Evolutionary conservation across 495 filamentous ascomycete species (phyloP).

Genomic region (Beverwykella pulmonaria): DNA sequence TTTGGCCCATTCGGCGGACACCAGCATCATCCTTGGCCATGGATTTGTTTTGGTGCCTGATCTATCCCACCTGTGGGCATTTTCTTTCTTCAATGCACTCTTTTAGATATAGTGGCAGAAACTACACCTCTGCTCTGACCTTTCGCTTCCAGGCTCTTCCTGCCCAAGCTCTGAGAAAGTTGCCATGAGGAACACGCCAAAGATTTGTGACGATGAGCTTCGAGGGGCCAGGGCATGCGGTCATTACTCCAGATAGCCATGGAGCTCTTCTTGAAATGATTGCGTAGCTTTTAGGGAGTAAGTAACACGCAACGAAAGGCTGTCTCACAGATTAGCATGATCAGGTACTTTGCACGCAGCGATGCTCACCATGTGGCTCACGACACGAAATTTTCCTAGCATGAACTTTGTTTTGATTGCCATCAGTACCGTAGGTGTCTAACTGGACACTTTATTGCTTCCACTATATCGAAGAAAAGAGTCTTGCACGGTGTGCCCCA

Average conservation of each 20-base stretch:
- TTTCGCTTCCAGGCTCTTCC: too few relatives aligned
- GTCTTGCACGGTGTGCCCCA: neutral
- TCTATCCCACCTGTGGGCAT: neutral
- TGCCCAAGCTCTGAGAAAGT: too few relatives aligned
- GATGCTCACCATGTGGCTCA: slow-evolving; percentile 11
- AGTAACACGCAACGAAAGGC: neutral
- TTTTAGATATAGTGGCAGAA: neutral
- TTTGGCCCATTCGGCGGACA: slow-evolving; percentile 13
- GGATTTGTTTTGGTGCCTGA: neutral
- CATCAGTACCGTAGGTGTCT: slow-evolving; percentile 9
- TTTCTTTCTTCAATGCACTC: neutral
- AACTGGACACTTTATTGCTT: too few relatives aligned
- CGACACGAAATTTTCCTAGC: slow-evolving; percentile 11
- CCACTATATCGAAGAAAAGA: too few relatives aligned
- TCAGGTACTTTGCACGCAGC: slow-evolving; percentile 3
- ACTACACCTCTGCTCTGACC: neutral
- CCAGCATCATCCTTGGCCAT: neutral
- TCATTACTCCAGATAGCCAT: slow-evolving; percentile 22
- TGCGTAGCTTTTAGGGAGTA: slow-evolving; percentile 19
- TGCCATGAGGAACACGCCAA: too few relatives aligned
- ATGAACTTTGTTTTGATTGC: slow-evolving; percentile 13
- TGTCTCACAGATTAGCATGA: too few relatives aligned
- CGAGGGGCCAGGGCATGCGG: slow-evolving; percentile 18
- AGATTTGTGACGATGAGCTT: neutral
- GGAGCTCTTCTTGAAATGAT: slow-evolving; percentile 20